Conservation (phyloP, 495 filamentous ascomycete genomes). For the Achaetomiella virescens region DNA sequence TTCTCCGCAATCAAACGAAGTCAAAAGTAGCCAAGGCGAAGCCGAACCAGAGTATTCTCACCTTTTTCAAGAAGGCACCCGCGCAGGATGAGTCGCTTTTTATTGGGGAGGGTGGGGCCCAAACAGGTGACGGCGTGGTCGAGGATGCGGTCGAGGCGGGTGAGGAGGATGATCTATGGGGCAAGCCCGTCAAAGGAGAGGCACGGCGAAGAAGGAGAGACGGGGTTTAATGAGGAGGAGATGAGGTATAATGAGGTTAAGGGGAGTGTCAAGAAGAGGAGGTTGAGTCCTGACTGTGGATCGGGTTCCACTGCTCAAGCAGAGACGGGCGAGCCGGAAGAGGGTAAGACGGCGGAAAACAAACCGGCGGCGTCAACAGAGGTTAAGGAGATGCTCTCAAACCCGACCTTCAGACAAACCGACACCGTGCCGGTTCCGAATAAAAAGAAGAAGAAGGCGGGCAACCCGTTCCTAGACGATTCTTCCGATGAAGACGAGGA, state of each 20-base stretch:
- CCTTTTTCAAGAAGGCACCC: slow-evolving; percentile 74
- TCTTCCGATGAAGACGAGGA: slow-evolving; percentile 17
- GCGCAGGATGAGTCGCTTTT: slow-evolving; percentile 26
- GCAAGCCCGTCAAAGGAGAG: no score
- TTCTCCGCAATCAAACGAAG: slow-evolving; percentile 12
- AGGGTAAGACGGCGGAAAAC: not conserved
- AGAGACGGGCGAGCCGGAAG: not conserved
- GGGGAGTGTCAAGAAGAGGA: slow-evolving; percentile 42
- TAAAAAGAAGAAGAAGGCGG: slow-evolving; percentile 16
- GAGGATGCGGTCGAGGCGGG: slow-evolving; percentile 8
- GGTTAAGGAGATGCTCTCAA: no score
- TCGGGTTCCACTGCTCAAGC: not conserved
- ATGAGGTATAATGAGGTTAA: slow-evolving; percentile 48
- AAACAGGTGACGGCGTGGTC: not conserved
- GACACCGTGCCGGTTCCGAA: slow-evolving; percentile 3
- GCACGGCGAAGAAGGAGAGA: not conserved
- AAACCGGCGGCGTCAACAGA: not conserved
- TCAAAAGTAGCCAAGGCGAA: slow-evolving; percentile 27
- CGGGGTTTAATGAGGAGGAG: slow-evolving; percentile 36
- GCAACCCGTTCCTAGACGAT: slow-evolving; percentile 27
- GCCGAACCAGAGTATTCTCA: slow-evolving; percentile 68
- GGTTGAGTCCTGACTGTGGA: slow-evolving; percentile 15
- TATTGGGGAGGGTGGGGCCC: slow-evolving; percentile 15
- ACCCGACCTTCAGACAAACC: no score
- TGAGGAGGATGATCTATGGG: slow-evolving; percentile 16